Percentiles rank a stretch among this genome's conserved stretches.
Conservation (phyloP, 2,329 filamentous ascomycete genomes). For the Graphilbum fragrans region DNA sequence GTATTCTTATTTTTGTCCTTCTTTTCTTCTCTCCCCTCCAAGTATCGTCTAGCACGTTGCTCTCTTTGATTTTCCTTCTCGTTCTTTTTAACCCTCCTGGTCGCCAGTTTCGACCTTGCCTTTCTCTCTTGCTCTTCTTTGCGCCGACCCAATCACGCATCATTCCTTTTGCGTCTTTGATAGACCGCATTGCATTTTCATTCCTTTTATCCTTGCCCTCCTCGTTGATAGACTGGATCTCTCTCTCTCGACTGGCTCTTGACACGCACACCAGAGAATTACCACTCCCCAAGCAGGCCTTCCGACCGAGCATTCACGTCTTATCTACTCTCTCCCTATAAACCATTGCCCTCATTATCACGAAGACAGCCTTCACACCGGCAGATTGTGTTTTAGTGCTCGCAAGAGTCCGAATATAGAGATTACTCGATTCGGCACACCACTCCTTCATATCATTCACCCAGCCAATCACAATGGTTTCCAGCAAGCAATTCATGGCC, state of each 20-base stretch:
- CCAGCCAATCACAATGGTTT: constrained; percentile 10
- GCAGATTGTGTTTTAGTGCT: background rate
- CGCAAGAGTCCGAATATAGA: no score
- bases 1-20: background rate
- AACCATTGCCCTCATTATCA: background rate
- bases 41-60: background rate
- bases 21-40: background rate
- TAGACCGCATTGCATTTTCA: constrained; percentile 25
- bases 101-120: constrained; percentile 9
- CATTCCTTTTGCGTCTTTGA: constrained; percentile 39
- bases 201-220: constrained; percentile 6
- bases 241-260: constrained; percentile 7
- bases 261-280: no score
- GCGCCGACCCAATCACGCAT: constrained; percentile 19
- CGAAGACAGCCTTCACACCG: no score
- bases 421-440: background rate
- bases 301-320: background rate
- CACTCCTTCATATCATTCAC: background rate
- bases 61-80: no score
- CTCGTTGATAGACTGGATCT: constrained; percentile 1
- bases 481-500: constrained; percentile 18
- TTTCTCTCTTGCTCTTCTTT: constrained; percentile 1
- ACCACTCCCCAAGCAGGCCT: constrained; percentile 1
- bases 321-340: background rate
- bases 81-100: constrained; percentile 4